Evolutionary conservation across 2,329 filamentous ascomycete species (phyloP), one percentile per base, ranked within the genome.

Genomic region (Aspergillus japonicus): DNA sequence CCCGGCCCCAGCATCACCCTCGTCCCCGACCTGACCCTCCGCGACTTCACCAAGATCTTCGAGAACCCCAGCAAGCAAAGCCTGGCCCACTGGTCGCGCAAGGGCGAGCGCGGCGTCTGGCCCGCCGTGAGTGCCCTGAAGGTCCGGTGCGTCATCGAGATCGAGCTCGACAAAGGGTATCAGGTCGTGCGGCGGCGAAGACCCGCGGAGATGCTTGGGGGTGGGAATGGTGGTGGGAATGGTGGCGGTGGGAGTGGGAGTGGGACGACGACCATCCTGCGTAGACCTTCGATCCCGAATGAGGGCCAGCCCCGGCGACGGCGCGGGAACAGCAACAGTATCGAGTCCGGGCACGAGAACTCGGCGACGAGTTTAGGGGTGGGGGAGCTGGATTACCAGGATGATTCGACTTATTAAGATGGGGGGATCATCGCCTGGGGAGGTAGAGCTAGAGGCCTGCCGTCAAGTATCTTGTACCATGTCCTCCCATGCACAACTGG

Each of bases 31-130:
- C 81, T 97, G 3, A 86, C 85, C 4, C 79, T 87, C 0, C 75
- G 80, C 0, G 93, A 97, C 75, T 92, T 96, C 71, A 78, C 88
- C 47, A 85, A 89, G 35, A 78, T 97, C 35, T 82, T 97, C n/a
- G 90, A 96, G 73, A 91, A 89, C 31, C 92, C 92, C 0, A 94
- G 89, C 0, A 82, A 85, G 54, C 86, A 89, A 60, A 88, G 86
- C 8, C 79, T 97, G 3, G 87, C 91, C 59, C 90, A 94, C 67
- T 97, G 93, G 94, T 92, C 96, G 56, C 75, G 87, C 33, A 84
- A 89, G 57, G 94, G 94, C 1, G 94, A 98, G 76, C 81, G 88
- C 62, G 93, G 90, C 65, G 92, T 96, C 0, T 98, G 94, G 93
- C 94, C 93, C 0, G 91, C 92, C 2, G 86, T 96, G 3, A 88